phyloP scores from a whole-genome alignment of 2,329 filamentous ascomycete species.

The Drechslera avenae region DNA sequence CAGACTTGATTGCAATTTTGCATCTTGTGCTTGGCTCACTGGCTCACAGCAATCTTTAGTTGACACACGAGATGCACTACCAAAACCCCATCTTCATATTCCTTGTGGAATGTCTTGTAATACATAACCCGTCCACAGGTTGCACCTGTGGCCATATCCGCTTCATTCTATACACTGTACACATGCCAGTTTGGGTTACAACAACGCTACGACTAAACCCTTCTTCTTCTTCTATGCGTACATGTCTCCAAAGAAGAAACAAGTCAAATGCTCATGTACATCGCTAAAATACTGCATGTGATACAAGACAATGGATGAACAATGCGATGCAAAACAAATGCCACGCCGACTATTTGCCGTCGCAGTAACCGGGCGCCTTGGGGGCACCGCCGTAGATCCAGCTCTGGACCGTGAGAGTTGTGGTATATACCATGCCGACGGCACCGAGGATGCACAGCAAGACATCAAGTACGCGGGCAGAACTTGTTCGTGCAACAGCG shows the following conservation, averaged over 20 bases:
- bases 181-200: constrained; percentile 1
- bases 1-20: no score
- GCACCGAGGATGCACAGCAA: constrained; percentile 80
- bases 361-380: constrained; percentile 68
- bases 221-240: constrained; percentile 1
- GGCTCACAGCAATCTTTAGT: no score
- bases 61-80: no score
- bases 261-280: neutral
- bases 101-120: no score
- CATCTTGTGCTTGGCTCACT: no score
- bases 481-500: constrained; percentile 71
- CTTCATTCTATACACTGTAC: neutral
- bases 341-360: constrained; percentile 41
- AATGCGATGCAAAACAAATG: neutral
- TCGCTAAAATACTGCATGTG: constrained; percentile 16
- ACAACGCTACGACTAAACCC: neutral
- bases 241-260: neutral
- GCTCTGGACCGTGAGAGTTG: constrained; percentile 80
- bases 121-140: neutral
- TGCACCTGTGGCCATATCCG: neutral
- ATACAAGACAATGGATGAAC: constrained; percentile 1
- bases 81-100: no score
- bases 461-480: constrained; percentile 75
- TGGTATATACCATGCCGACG: constrained; percentile 90
- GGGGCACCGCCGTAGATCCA: constrained; percentile 71